Evolutionary conservation across 306 rosid genomes (phyloP).

Genomic region (Pyrus bretschneideri): DNA sequence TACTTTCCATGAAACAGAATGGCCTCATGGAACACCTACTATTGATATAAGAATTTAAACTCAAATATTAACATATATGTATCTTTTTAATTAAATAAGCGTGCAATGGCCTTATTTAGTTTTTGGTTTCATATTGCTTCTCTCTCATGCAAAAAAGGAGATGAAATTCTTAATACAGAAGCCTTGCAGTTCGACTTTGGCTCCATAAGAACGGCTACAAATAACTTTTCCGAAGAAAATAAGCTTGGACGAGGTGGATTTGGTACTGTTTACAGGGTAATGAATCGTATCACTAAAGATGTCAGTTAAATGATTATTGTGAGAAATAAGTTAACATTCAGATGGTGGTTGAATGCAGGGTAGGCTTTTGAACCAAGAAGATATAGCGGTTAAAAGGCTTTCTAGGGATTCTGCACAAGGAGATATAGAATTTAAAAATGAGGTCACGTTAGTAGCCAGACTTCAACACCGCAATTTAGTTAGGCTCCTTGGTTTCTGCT

Average conservation of each 20-base stretch:
- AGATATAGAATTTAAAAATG: conserved; percentile 5
- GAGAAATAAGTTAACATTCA: not conserved
- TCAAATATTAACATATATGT: too few relatives aligned
- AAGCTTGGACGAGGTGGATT: conserved; percentile 15
- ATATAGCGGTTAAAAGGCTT: conserved; percentile 7
- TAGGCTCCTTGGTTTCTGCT: conserved; percentile 7
- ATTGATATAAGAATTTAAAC: not conserved
- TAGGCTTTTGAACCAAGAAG: not conserved
- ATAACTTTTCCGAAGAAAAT: conserved; percentile 5
- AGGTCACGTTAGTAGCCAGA: conserved; percentile 3
- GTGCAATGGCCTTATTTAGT: not conserved
- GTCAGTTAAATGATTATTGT: not conserved
- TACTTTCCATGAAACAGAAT: not conserved
- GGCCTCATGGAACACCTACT: not conserved
- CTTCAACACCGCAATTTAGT: conserved; percentile 10
- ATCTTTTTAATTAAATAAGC: too few relatives aligned
- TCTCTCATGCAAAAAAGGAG: not conserved
- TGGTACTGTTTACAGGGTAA: conserved; percentile 7
- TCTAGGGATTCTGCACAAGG: conserved; percentile 2
- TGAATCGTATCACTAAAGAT: too few relatives aligned
- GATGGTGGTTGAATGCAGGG: not conserved
- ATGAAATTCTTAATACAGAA: conserved; percentile 9
- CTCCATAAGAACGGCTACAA: conserved; percentile 4
- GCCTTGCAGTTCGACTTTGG: conserved; percentile 8
- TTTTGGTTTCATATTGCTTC: not conserved